Conservation (phyloP, 352 stramenopile genomes). For the Thalassiosira livingstoniorum region DNA sequence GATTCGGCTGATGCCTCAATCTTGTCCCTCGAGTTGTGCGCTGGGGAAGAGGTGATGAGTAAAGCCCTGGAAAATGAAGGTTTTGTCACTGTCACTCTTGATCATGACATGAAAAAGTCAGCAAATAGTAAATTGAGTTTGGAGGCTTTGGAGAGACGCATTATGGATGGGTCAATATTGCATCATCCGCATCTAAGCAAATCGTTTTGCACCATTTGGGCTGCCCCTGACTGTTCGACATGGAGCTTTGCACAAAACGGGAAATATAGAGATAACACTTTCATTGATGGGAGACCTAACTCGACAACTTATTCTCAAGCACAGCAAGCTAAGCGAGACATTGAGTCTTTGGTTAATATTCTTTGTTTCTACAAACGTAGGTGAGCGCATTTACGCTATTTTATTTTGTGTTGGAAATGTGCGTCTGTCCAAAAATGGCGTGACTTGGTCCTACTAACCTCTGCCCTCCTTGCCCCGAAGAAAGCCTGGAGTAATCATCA, state of each 20-base stretch:
- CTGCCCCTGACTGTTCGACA: slow-evolving; percentile 18
- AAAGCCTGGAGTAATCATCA: slow-evolving; percentile 13
- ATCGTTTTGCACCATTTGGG: slow-evolving; percentile 22
- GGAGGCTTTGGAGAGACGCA: not conserved
- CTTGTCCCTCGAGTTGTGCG: slow-evolving; percentile 18
- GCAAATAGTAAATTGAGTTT: slow-evolving; percentile 26
- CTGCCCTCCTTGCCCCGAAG: not conserved
- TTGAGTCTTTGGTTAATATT: slow-evolving; percentile 25
- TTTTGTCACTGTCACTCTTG: slow-evolving; percentile 17
- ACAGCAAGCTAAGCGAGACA: slow-evolving; percentile 12
- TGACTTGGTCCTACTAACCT: not conserved
- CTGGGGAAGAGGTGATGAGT: slow-evolving; percentile 16
- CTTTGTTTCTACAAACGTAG: slow-evolving; percentile 25
- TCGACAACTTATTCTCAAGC: not conserved
- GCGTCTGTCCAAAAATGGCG: not conserved
- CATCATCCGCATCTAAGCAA: slow-evolving; percentile 25
- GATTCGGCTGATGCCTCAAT: not conserved
- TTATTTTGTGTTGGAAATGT: not conserved
- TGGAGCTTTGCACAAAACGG: slow-evolving; percentile 22
- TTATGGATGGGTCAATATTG: slow-evolving; percentile 1
- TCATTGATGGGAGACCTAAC: slow-evolving; percentile 22
- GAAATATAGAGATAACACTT: slow-evolving; percentile 12
- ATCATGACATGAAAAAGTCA: slow-evolving; percentile 25
- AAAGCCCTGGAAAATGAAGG: not conserved
- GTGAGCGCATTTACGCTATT: not conserved